Evolutionary conservation across 2,329 filamentous ascomycete genomes (phyloP).

Genomic region (Fusarium miscanthi): DNA sequence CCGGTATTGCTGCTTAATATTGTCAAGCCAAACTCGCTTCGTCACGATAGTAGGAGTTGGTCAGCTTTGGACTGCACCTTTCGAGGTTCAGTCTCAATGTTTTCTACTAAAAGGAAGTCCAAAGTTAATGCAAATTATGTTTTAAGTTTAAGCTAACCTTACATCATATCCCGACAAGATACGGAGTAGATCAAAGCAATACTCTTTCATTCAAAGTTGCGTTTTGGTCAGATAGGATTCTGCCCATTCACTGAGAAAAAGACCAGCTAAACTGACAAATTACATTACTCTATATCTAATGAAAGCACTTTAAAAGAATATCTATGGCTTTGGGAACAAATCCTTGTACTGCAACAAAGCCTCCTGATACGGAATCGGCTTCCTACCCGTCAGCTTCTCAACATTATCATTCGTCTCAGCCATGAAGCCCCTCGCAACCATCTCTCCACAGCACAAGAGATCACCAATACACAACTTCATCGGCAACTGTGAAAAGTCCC

Average conservation of each 20-base stretch:
- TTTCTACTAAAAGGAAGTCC: accelerated
- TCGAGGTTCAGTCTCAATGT: too few species aligned
- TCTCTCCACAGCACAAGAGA: slow-evolving; percentile 41
- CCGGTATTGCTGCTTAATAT: accelerated
- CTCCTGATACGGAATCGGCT: slow-evolving; percentile 34
- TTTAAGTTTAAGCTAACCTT: not conserved
- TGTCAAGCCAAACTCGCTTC: accelerated
- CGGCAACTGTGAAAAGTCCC: slow-evolving; percentile 40
- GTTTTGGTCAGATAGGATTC: not conserved
- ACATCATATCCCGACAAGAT: accelerated
- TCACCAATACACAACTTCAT: slow-evolving; percentile 44
- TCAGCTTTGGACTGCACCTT: not conserved
- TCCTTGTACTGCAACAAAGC: slow-evolving; percentile 39
- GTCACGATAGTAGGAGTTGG: accelerated
- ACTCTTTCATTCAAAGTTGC: not conserved
- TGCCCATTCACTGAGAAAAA: not conserved
- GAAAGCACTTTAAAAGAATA: too few species aligned
- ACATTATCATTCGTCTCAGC: slow-evolving; percentile 35
- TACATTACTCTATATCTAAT: not conserved
- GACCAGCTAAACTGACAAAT: not conserved
- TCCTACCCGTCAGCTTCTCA: slow-evolving; percentile 39
- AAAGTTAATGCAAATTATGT: not conserved
- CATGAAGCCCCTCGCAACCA: slow-evolving; percentile 38
- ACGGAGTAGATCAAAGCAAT: accelerated
- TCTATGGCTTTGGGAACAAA: slow-evolving; percentile 24